Base-by-base conservation (phyloP, 768 basidiomycete species). In the Cystobasidium onofrii region DNA sequence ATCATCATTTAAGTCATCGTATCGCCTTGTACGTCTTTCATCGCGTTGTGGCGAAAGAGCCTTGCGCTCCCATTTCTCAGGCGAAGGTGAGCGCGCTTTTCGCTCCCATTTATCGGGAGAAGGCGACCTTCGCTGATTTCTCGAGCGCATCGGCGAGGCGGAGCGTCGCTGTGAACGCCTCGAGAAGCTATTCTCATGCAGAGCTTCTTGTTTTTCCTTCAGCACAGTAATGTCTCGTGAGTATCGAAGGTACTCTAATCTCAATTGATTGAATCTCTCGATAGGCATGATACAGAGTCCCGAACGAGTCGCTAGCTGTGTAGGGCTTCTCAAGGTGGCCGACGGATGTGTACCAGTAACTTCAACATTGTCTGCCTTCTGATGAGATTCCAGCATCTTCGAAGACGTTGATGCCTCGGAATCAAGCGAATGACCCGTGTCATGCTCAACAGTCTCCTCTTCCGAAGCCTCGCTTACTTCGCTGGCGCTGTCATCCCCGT, bases 221-320 rank as follows among this genome's bases (percentile, higher is more conserved):
- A 75, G 23, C 3, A 39, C 20, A 36, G 70, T 72, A 54, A 78
- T 64, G 6, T 75, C 36, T 46, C 75, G 73, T 1, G 52, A 65
- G 65, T 78, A 78, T 0, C 75, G 31, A 3, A 77, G 63, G 61
- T 78, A 78, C 33, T 77, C 78, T 25, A 52, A 10, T 61, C 77
- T 77, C 29, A 77, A 70, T 0, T n/a, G 61, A 55, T 74, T 61
- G 75, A 76, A 78, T 1, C 10, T 70, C 2, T 44, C 78, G 76
- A 75, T 13, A 9, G 31, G 31, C 31, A 36, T 12, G 33, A 60
- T 27, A 27, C 20, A 60, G 17, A 60, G 15, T 12, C 57, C 57
- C 6, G 57, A 60, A 3, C 57, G 25, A 13, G 3, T 29, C 2
- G 57, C 57, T 13, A 34, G 33, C 29, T 27, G 25, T 29, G 27